Conservation (phyloP, 2,329 filamentous ascomycete species). For the Apiospora sp. region DNA sequence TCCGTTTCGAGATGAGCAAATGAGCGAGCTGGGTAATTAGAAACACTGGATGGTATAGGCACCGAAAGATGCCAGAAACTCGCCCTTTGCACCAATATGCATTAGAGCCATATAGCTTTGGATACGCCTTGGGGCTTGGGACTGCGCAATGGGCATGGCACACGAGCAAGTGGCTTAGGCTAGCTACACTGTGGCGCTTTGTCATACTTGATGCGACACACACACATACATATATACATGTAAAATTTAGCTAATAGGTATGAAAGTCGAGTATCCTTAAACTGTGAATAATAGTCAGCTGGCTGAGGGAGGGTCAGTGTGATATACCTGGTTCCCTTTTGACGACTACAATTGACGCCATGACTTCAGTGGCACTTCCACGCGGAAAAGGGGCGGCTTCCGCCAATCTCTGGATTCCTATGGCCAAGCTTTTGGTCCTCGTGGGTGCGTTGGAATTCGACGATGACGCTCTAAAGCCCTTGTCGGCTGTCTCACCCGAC, state of each 20-base stretch:
- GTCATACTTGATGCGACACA: neutral
- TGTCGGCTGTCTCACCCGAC: neutral
- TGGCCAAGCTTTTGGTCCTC: neutral
- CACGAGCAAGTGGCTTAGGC: neutral
- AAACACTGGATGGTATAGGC: neutral
- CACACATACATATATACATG: neutral
- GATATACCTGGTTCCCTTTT: neutral
- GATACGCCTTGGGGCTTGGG: neutral
- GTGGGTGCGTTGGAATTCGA: neutral
- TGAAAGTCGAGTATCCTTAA: neutral
- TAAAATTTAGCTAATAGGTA: neutral
- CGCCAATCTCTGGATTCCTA: neutral
- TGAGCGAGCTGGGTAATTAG: neutral
- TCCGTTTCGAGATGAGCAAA: neutral
- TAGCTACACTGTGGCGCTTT: neutral
- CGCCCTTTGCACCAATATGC: neutral
- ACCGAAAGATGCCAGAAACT: neutral
- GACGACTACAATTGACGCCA: neutral
- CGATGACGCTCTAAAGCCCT: neutral
- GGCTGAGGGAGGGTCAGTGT: neutral
- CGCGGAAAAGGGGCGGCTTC: neutral
- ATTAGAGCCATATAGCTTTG: neutral
- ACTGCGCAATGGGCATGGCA: neutral
- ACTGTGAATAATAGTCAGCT: neutral
- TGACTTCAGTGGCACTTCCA: slow-evolving; percentile 1